Conservation (phyloP, 129 eudicot genomes). For the Pittosporum tobira region DNA sequence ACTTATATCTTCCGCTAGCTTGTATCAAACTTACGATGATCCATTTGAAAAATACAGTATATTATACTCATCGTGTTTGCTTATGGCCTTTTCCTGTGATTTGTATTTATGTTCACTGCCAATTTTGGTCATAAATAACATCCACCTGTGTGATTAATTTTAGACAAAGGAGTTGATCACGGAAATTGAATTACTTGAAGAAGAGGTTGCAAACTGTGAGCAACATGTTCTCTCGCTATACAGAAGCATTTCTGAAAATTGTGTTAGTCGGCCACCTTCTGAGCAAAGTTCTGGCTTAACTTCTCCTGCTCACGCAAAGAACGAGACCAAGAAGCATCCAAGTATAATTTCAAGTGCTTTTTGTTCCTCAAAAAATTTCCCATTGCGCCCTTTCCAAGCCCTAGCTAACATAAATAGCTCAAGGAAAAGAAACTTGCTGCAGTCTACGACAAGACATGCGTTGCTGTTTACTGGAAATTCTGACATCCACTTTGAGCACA, state of each 20-base stretch:
- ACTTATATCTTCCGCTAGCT: no score
- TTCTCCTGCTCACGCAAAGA: conserved; percentile 64
- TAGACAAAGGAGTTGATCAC: conserved; percentile 77
- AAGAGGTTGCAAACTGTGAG: conserved; percentile 78
- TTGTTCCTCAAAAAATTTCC: conserved; percentile 80
- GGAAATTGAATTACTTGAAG: conserved; percentile 84
- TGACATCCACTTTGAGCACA: conserved; percentile 27
- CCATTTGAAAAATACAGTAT: not conserved
- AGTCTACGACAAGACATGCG: conserved; percentile 35
- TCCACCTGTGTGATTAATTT: conserved; percentile 10
- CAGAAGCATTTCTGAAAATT: conserved; percentile 65
- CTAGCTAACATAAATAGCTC: conserved; percentile 37
- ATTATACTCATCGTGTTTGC: conserved; percentile 2
- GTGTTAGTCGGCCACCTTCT: conserved; percentile 58
- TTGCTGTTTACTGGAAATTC: conserved; percentile 30
- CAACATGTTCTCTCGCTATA: conserved; percentile 84
- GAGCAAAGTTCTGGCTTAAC: conserved; percentile 46
- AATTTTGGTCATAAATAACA: not conserved
- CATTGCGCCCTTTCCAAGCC: conserved; percentile 49
- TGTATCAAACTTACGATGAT: no score
- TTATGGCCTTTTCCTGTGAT: not conserved
- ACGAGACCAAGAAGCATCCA: conserved; percentile 60
- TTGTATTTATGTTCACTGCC: not conserved
- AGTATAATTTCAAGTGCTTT: conserved; percentile 64
- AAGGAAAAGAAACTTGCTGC: conserved; percentile 38